Evolutionary conservation across 2,329 filamentous ascomycete genomes (phyloP), one percentile per base, ranked within the genome.

Genomic region (Penicillium sp.): DNA sequence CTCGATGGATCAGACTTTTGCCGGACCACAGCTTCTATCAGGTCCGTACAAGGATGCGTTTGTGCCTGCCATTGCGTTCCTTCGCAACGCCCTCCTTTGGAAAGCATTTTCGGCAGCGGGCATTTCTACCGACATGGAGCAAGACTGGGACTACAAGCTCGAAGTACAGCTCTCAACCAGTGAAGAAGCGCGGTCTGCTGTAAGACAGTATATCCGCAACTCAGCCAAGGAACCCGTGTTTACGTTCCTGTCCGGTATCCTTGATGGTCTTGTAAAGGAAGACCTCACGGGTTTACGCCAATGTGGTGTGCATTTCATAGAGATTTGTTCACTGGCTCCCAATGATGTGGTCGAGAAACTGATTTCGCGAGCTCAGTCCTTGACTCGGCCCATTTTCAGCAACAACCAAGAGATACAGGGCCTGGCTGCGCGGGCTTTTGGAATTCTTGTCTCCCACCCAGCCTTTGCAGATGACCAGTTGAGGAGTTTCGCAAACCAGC

Each of bases 121-220:
- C 0, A 69, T 77, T 12, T 64, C 67, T 3, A 66, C 78, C 23
- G 78, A 80, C 8, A 67, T 89, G 23, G 86, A 92, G 58, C 83
- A 86, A 40, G 88, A 92, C 54, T 97, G 93, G 93, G 87, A 90
- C 65, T 78, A 84, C 40, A 86, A 87, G 57, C 75, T 97, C 2
- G 87, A 91, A 57, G 81, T 83, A 1, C 77, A 86, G 6, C 76
- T 93, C 27, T 79, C 83, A 35, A 87, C 85, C 4, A 87, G 92
- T 61, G 78, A 86, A 50, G 73, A 78, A 40, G 82, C 82, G 9
- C 79, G 88, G 35, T 69, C 78, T 24, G 77, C 77, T 62, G 87
- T 50, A 61, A 70, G 47, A 66, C 60, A 37, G 24, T 66, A 69
- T 50, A 66, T 72, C 33, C 47, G 63, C 18, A 53, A 61, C 18